These are phyloP conservation scores for Blastocystis sp. DNA, from an alignment of 352 stramenopile species.

Conservation along the genomic window DNA sequence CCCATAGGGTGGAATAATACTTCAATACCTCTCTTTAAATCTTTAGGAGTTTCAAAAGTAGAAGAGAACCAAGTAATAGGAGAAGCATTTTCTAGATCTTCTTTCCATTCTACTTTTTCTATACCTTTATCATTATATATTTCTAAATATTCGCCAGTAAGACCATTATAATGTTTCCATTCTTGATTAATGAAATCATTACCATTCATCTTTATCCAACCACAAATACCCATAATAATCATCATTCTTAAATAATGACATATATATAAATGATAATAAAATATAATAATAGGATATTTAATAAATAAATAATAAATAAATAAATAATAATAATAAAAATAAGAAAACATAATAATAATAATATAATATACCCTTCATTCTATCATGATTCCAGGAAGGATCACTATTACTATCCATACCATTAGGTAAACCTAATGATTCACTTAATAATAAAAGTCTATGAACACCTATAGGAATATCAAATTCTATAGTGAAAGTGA, in stretches of 20 bases:
- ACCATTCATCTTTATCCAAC: conserved; percentile 13
- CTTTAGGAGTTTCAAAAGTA: conserved; percentile 13
- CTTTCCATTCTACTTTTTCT: not conserved
- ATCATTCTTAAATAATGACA: too few relatives aligned
- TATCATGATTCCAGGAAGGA: not conserved
- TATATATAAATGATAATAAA: too few relatives aligned
- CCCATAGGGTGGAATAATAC: conserved; percentile 5
- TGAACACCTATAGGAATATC: not conserved
- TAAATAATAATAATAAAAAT: too few relatives aligned
- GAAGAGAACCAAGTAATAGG: conserved; percentile 6
- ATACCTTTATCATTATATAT: not conserved
- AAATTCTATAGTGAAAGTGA: conserved; percentile 6
- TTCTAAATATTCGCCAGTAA: conserved; percentile 7
- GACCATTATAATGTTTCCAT: conserved; percentile 14
- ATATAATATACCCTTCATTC: conserved; percentile 21
- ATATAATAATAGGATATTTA: too few relatives aligned
- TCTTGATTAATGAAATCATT: conserved; percentile 14
- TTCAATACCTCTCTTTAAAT: not conserved
- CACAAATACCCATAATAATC: too few relatives aligned
- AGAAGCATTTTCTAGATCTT: conserved; percentile 16
- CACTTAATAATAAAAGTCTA: not conserved
- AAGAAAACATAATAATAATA: too few relatives aligned
- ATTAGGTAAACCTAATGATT: conserved; percentile 23
- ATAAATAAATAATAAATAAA: too few relatives aligned
- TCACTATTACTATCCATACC: not conserved